Evolutionary conservation across 176 grass and related monocot species (phyloP), one percentile per base, ranked within the genome.

Genomic region (Rhynchospora pubera): DNA sequence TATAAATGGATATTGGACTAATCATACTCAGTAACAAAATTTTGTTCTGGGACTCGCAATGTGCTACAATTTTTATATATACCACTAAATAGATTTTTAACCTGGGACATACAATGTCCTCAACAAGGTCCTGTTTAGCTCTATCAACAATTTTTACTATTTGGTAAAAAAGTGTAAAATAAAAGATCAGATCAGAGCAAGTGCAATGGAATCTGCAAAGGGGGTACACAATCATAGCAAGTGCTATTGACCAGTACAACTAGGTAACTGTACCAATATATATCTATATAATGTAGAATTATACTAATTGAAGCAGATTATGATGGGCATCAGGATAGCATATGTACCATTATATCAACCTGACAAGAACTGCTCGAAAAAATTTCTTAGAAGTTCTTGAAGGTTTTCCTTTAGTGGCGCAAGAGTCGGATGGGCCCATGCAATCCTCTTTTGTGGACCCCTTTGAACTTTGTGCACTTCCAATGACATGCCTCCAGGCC

Each of bases 331-430:
- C 18, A 19, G 44, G 23, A 23, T 57, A 77, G 57, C 12, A 57
- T 64, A 59, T 74, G 78, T 84, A 97, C 94, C 89, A 86, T 97
- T 97, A 79, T 97, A 97, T 67, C 92, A 92, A 84, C 92, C 94
- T 83, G 92, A 93, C 81, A 97, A 69, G 80, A 97, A 97, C 82
- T 97, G 94, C 66, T 91, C 86, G 43, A 92, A 52, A 81, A 91
- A 94, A 84, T 82, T 89, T 83, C 78, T 85, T 65, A 97, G 55
- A 69, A 84, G 71, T 50, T 92, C 90, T 79, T 82, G 69, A 84
- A 88, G 84, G 74, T 88, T 88, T 77, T 91, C 83, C 65, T 91
- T 97, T 66, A 88, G 84, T 82, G 86, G 75, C 78, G 84, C 86
- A 42, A 91, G 61, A 68, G 85, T 83, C 76, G 81, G 90, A 52